phyloP scores from a whole-genome alignment of 2,329 filamentous ascomycete species.

The Karstenula rhodostoma region DNA sequence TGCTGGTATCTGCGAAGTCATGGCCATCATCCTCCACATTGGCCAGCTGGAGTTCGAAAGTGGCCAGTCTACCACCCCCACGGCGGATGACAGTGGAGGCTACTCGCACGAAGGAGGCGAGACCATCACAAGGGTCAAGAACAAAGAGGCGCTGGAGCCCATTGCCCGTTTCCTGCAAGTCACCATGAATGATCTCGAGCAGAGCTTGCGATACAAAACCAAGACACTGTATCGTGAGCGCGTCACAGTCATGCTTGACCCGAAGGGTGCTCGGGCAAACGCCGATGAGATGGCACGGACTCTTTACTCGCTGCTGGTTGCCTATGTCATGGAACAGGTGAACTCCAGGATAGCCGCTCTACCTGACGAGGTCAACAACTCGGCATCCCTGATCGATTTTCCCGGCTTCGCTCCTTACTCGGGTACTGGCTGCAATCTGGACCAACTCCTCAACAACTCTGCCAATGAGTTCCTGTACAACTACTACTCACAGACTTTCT shows the following conservation, averaged over 20 bases:
- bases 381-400: conserved; percentile 94
- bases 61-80: conserved; percentile 77
- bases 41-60: conserved; percentile 94
- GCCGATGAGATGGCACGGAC: conserved; percentile 94
- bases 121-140: conserved; percentile 85
- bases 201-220: conserved; percentile 91
- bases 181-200: conserved; percentile 80
- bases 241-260: conserved; percentile 98
- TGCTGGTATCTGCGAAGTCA: conserved; percentile 93
- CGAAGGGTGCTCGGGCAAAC: conserved; percentile 85
- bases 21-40: conserved; percentile 95
- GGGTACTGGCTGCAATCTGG: conserved; percentile 83
- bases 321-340: conserved; percentile 90
- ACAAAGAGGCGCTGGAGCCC: conserved; percentile 86
- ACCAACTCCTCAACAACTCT: conserved; percentile 94
- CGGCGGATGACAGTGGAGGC: conserved; percentile 90
- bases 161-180: conserved; percentile 96
- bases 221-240: conserved; percentile 96
- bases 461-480: conserved; percentile 93
- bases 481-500: conserved; percentile 92
- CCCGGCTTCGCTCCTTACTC: conserved; percentile 89
- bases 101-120: conserved; percentile 95
- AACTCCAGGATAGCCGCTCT: conserved; percentile 88
- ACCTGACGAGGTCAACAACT: conserved; percentile 91
- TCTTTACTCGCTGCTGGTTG: conserved; percentile 90